Evolutionary conservation across 73 alveolate genomes (phyloP), one percentile per base, ranked within the genome.

Genomic region (Paramecium octaurelia): DNA sequence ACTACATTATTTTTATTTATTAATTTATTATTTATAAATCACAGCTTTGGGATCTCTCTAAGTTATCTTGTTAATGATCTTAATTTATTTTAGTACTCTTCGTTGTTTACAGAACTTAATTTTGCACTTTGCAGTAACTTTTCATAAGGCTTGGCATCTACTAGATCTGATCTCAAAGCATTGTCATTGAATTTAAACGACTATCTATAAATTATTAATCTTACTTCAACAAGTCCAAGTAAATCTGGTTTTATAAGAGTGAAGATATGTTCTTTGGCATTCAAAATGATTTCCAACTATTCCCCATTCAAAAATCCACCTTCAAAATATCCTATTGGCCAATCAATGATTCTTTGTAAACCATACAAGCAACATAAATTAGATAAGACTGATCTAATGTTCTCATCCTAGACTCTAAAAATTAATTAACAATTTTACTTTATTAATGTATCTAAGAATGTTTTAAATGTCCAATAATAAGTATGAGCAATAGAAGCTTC

Each of bases 401-500:
- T 70, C 29, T 89, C 94, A 71, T 89, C 92, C 4, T 89, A 40
- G 0, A 70, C 31, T n/a, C 42, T 20, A 44, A 20, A 42, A 44
- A 44, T 70, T 29, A 54, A 18, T 89, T 44, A 2, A 14, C 16
- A 9, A 8, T n/a, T 9, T 75, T 75, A 75, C 60, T 75, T 75
- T 10, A 75, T 75, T 35, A 75, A 38, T 35, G 60, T 42, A 75
- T 89, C 94, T 46, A 89, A 44, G 50, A 89, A 89, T 44, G 75
- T 70, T 42, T 89, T 89, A 64, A 89, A 70, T 18, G 88, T 89
- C 43, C 70, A 89, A 46, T 89, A 89, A 46, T 89, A 85, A 14
- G 85, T 89, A 50, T 89, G 94, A 44, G 94, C 68, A 23, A 83
- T 48, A 16, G 94, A 64, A 42, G 94, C 94, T 46, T 89, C 94